Percentiles rank a stretch among this genome's conserved stretches.
Conservation (phyloP, 495 filamentous ascomycete species). For the Penicillium diatomitis region DNA sequence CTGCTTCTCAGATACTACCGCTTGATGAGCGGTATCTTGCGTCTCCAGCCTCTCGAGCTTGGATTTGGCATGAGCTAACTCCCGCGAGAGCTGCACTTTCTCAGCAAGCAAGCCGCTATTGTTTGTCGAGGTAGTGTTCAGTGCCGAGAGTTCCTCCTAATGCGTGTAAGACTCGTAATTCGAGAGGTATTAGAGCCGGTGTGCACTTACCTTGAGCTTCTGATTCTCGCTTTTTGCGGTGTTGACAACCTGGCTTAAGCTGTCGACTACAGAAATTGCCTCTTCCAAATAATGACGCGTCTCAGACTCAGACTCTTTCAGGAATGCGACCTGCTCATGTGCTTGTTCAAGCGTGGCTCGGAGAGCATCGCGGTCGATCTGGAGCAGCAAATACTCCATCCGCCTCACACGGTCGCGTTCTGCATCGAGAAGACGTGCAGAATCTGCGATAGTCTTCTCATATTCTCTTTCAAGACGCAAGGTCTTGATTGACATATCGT, state of each 20-base stretch:
- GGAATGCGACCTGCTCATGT: slow-evolving; percentile 38
- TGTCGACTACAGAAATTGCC: slow-evolving; percentile 44
- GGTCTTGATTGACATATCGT: slow-evolving; percentile 37
- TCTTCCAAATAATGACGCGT: slow-evolving; percentile 48
- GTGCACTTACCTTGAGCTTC: slow-evolving; percentile 53
- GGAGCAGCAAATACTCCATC: slow-evolving; percentile 56
- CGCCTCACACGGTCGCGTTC: slow-evolving; percentile 58
- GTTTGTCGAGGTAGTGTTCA: slow-evolving; percentile 53
- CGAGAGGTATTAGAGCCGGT: background rate
- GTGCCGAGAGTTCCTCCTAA: slow-evolving; percentile 59
- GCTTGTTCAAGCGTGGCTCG: slow-evolving; percentile 50
- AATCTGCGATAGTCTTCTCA: slow-evolving; percentile 45
- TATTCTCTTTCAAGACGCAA: slow-evolving; percentile 56
- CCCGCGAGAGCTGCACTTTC: slow-evolving; percentile 63
- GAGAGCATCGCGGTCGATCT: slow-evolving; percentile 61
- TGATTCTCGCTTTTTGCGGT: slow-evolving; percentile 53
- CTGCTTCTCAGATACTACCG: slow-evolving; percentile 62
- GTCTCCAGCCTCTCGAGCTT: slow-evolving; percentile 71
- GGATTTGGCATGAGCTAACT: slow-evolving; percentile 59
- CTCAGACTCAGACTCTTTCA: slow-evolving; percentile 45
- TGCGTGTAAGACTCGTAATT: background rate
- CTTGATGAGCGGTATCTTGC: slow-evolving; percentile 57
- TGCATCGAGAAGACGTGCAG: slow-evolving; percentile 52
- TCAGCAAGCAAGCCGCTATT: slow-evolving; percentile 64
- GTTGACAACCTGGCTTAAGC: slow-evolving; percentile 46